phyloP scores from a whole-genome alignment of 2,329 filamentous ascomycete genomes.

The Fusarium solani-melongenae region DNA sequence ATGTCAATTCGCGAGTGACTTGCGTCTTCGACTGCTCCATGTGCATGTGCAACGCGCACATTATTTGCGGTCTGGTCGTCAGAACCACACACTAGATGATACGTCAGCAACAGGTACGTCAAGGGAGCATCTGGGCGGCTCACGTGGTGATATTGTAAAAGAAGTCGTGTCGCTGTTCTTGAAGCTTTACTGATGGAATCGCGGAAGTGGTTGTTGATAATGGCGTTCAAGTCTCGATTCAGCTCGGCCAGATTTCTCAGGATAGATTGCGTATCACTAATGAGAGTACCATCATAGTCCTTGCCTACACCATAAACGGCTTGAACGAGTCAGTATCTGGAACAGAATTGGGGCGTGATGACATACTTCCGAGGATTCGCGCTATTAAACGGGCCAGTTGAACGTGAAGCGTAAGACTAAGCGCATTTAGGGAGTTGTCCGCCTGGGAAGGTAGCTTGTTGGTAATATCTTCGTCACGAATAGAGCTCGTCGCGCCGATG shows the following conservation, averaged over 20 bases:
- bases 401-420: constrained; percentile 42
- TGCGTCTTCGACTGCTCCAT: constrained; percentile 41
- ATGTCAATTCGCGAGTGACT: constrained; percentile 19
- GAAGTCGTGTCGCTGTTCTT: constrained; percentile 38
- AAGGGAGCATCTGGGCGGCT: background rate
- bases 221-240: constrained; percentile 40
- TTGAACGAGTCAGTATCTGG: background rate
- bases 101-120: background rate
- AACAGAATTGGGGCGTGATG: accelerated
- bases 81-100: constrained; percentile 41
- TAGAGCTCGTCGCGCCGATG: constrained; percentile 43
- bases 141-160: constrained; percentile 44
- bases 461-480: constrained; percentile 46
- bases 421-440: constrained; percentile 40
- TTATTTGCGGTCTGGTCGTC: constrained; percentile 45
- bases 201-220: constrained; percentile 43
- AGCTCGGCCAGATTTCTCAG: constrained; percentile 41
- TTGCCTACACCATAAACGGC: constrained; percentile 44
- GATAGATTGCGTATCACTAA: constrained; percentile 44
- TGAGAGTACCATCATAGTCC: constrained; percentile 43
- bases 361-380: constrained; percentile 34
- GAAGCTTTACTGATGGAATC: constrained; percentile 46
- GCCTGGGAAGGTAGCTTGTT: constrained; percentile 44
- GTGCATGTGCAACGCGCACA: constrained; percentile 48
- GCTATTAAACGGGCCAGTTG: constrained; percentile 42